Conservation (phyloP, 2,329 filamentous ascomycete genomes). For the Clarireedia monteithiana region DNA sequence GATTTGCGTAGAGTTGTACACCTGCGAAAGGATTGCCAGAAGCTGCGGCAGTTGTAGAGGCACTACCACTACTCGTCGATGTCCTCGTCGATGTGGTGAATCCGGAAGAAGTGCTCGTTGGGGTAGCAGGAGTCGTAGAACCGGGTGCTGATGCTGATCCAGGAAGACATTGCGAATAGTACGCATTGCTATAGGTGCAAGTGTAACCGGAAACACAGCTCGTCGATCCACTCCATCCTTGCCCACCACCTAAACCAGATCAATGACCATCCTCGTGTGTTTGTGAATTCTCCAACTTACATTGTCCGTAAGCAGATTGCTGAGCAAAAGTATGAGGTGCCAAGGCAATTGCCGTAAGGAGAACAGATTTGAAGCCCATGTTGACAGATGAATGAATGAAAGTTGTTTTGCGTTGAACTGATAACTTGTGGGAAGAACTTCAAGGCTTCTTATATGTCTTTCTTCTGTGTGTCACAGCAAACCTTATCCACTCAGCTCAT, state of each 20-base stretch:
- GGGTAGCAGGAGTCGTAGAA: constrained; percentile 10
- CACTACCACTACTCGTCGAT: constrained; percentile 9
- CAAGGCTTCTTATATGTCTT: constrained; percentile 5
- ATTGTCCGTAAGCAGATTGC: constrained; percentile 21
- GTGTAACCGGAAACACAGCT: constrained; percentile 25
- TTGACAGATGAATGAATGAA: constrained; percentile 10
- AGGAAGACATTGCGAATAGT: constrained; percentile 27
- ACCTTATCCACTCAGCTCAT: background rate
- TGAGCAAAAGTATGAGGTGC: constrained; percentile 25
- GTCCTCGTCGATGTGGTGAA: constrained; percentile 10
- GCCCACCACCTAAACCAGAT: constrained; percentile 21
- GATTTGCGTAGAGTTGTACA: constrained; percentile 42
- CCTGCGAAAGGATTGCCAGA: constrained; percentile 45
- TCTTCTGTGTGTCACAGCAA: background rate
- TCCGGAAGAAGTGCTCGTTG: constrained; percentile 1
- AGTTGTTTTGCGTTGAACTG: background rate
- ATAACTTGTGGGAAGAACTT: background rate
- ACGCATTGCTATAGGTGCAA: constrained; percentile 20
- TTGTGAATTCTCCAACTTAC: constrained; percentile 13
- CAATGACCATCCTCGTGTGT: background rate
- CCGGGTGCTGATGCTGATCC: constrained; percentile 15
- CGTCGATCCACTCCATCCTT: constrained; percentile 20
- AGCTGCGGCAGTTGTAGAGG: constrained; percentile 28
- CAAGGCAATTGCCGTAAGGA: constrained; percentile 27
- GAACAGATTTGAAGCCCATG: constrained; percentile 23